phyloP scores from a whole-genome alignment of 192 early-diverging fungal genomes.

The Backusella macrospora region DNA sequence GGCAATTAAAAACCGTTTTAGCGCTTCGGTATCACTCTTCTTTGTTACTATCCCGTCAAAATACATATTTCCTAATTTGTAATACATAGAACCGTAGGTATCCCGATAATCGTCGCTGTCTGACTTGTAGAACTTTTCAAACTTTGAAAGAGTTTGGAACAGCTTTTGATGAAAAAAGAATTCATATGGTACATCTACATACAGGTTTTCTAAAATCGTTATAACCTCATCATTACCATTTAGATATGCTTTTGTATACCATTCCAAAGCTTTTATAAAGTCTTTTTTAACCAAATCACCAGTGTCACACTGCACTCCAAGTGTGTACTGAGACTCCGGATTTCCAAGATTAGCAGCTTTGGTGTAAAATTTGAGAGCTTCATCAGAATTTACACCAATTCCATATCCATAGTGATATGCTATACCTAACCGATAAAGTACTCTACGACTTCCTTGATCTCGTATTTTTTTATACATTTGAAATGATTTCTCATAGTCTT shows the following conservation, averaged over 20 bases:
- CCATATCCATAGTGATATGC: background rate
- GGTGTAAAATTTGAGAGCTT: background rate
- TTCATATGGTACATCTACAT: background rate
- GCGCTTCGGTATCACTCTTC: too few relatives aligned
- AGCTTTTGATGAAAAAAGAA: background rate
- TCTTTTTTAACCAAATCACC: background rate
- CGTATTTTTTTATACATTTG: background rate
- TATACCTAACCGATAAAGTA: background rate
- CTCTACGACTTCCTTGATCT: background rate
- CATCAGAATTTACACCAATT: background rate
- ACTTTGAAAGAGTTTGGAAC: background rate
- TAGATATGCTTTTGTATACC: background rate
- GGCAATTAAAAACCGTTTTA: too few relatives aligned
- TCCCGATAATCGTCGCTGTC: too few relatives aligned
- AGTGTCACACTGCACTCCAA: background rate
- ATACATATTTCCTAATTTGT: too few relatives aligned
- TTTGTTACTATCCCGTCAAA: too few relatives aligned
- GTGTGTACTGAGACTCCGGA: background rate
- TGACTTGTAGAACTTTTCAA: too few relatives aligned
- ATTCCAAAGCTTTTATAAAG: background rate
- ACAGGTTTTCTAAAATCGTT: background rate
- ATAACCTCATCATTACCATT: background rate
- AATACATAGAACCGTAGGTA: too few relatives aligned
- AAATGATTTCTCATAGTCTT: background rate
- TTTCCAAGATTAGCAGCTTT: background rate